Evolutionary conservation across 495 filamentous ascomycete species (phyloP), one percentile per base, ranked within the genome.

Genomic region (Amniculicola lignicola): DNA sequence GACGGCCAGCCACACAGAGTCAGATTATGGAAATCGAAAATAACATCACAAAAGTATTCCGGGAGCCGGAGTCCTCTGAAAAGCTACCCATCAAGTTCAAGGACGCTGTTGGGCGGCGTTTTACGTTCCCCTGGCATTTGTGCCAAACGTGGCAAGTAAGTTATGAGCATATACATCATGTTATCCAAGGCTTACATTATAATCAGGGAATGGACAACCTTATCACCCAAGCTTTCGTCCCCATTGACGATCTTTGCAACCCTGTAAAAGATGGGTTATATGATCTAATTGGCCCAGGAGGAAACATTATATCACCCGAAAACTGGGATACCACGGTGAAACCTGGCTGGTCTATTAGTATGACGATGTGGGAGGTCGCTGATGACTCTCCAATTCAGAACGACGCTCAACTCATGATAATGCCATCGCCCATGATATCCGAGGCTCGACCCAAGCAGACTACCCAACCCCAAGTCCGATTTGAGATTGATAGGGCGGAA

Each of bases 341-440:
- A 70, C 89, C 89, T 3, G 88, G 89, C 64, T 91, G 87, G 88
- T 75, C 78, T 28, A 84, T 96, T 61, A 90, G 82, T 3, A 95
- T 95, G 90, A 85, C 90, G 57, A 91, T 95, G 89, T 95, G 90
- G 90, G n/a, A n/a, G n/a, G n/a, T n/a, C n/a, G n/a, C n/a, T n/a
- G n/a, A n/a, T n/a, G n/a, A n/a, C n/a, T n/a, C n/a, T n/a, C n/a
- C n/a, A n/a, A n/a, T n/a, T n/a, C n/a, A n/a, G n/a, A n/a, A n/a
- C n/a, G n/a, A n/a, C n/a, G n/a, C n/a, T n/a, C n/a, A n/a, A n/a
- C n/a, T n/a, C n/a, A n/a, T n/a, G n/a, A n/a, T n/a, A n/a, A n/a
- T n/a, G n/a, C n/a, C n/a, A n/a, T n/a, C n/a, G n/a, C n/a, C n/a
- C n/a, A n/a, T n/a, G n/a, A n/a, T n/a, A n/a, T n/a, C n/a, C n/a